Percentiles rank a stretch among this genome's conserved stretches.
These are phyloP conservation scores for Xylariaceae sp. DNA, from an alignment of 2,329 filamentous ascomycete genomes.

Conservation along the genomic window DNA sequence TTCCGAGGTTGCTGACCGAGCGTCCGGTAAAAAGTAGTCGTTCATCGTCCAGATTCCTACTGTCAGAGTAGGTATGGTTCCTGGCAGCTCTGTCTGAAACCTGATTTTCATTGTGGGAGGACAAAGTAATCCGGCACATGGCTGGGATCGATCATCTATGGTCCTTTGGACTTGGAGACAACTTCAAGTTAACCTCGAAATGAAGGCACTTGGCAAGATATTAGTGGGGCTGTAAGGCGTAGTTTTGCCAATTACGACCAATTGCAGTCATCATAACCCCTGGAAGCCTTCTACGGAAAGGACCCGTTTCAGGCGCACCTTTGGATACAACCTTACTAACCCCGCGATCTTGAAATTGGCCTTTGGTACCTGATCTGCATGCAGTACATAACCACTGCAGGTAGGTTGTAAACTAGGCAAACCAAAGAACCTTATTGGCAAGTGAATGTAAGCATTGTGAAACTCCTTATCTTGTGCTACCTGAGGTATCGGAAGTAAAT, in stretches of 20 bases:
- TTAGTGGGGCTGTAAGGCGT: neutral
- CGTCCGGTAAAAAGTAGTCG: too few species aligned
- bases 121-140: too few species aligned
- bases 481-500: too few species aligned
- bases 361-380: slow-evolving; percentile 1
- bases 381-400: neutral
- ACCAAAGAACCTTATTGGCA: neutral
- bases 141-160: too few species aligned
- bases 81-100: too few species aligned
- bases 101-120: too few species aligned
- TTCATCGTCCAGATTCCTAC: too few species aligned
- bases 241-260: slow-evolving; percentile 1
- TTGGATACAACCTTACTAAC: slow-evolving; percentile 2
- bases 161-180: too few species aligned
- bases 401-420: neutral
- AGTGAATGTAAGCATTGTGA: neutral
- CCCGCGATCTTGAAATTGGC: slow-evolving; percentile 12
- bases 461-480: neutral
- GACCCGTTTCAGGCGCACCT: slow-evolving; percentile 4
- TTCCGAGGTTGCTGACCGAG: too few species aligned
- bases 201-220: too few species aligned
- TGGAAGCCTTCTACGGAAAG: slow-evolving; percentile 9
- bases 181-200: too few species aligned
- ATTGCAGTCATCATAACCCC: slow-evolving; percentile 3
- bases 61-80: too few species aligned